Percentiles rank a stretch among this genome's conserved stretches.
These are phyloP conservation scores for Polyplosphaeria fusca DNA, from an alignment of 495 filamentous ascomycete genomes.

Conservation along the genomic window DNA sequence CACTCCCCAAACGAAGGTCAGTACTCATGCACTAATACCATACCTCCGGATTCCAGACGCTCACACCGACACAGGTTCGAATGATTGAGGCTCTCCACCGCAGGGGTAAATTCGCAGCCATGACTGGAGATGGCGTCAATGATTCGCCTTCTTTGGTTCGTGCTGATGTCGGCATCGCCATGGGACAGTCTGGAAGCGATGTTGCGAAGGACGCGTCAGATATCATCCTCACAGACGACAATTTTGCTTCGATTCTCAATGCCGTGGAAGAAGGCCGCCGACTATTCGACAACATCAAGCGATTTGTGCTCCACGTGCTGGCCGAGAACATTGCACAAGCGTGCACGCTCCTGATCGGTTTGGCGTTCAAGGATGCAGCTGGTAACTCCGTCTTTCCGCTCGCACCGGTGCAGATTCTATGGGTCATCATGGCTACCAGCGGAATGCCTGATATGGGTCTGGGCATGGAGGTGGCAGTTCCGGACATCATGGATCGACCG, in stretches of 20 bases:
- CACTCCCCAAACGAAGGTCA: slow-evolving; percentile 66
- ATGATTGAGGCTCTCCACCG: slow-evolving; percentile 74
- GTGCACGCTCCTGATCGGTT: slow-evolving; percentile 63
- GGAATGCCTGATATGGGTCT: slow-evolving; percentile 5
- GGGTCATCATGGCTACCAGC: slow-evolving; percentile 56
- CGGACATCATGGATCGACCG: not conserved
- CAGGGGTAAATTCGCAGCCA: slow-evolving; percentile 60
- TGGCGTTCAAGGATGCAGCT: slow-evolving; percentile 63
- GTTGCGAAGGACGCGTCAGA: slow-evolving; percentile 81
- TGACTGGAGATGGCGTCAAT: slow-evolving; percentile 85
- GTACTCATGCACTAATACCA: too few species aligned
- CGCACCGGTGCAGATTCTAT: slow-evolving; percentile 68
- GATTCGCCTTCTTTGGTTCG: slow-evolving; percentile 75
- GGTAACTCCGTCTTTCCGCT: slow-evolving; percentile 70
- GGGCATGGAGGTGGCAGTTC: slow-evolving; percentile 1
- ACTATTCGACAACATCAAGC: slow-evolving; percentile 75
- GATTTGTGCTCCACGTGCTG: slow-evolving; percentile 63
- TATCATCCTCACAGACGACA: slow-evolving; percentile 76
- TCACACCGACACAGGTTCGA: too few species aligned
- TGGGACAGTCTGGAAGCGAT: slow-evolving; percentile 71
- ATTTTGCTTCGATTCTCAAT: slow-evolving; percentile 75
- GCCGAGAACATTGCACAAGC: slow-evolving; percentile 72
- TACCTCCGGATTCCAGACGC: too few species aligned
- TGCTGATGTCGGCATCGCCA: slow-evolving; percentile 81
- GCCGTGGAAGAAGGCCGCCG: slow-evolving; percentile 70